Base-by-base conservation (phyloP, 345 rosid genomes). In the Barbarea vulgaris region DNA sequence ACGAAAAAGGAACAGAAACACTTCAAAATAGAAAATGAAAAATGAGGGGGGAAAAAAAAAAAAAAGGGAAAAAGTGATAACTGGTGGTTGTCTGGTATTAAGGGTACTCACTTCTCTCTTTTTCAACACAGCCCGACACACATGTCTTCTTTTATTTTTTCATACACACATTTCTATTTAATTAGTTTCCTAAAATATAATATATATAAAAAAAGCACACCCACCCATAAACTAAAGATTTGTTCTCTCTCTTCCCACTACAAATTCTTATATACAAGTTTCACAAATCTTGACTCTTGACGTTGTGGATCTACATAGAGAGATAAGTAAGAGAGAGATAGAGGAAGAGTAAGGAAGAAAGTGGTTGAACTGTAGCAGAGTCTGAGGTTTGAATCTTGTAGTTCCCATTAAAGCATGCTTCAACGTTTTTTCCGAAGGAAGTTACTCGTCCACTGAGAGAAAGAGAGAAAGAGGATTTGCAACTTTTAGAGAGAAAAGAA, bases 21-120 rank as follows among this genome's bases (percentile, higher is more conserved):
- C 47, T 50, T 67, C 34, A 50, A 75, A 17, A 39, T 30, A n/a
- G 27, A 31, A 52, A 41, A 60, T 15, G 10, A 9, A 42, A 62
- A 62, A 22, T 13, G 7, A 24, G n/a, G n/a, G n/a, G n/a, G n/a
- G n/a, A n/a, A n/a, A n/a, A 12, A 11, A 8, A 27, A 30, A 28
- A 33, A 25, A 2, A 47, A 50, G 10, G 41, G 11, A 24, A 48
- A 71, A 65, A 68, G 75, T 39, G 64, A 65, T 64, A 72, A 72
- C 73, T 78, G 77, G 81, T 78, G 69, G 80, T 72, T 78, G 81
- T 78, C 81, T 78, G 81, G 81, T 78, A 78, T 78, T 60, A 78
- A 72, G 81, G 77, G 81, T 78, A 58, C 81, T 78, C 77, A 78
- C 81, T 58, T 72, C 64, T 58, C 77, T 78, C 81, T 58, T 78